A percentile compares a stretch with the other conserved stretches of the same genome.
Evolutionary conservation across 768 basidiomycete genomes (phyloP).

Genomic region (Cystofilobasidium bisporidii): DNA sequence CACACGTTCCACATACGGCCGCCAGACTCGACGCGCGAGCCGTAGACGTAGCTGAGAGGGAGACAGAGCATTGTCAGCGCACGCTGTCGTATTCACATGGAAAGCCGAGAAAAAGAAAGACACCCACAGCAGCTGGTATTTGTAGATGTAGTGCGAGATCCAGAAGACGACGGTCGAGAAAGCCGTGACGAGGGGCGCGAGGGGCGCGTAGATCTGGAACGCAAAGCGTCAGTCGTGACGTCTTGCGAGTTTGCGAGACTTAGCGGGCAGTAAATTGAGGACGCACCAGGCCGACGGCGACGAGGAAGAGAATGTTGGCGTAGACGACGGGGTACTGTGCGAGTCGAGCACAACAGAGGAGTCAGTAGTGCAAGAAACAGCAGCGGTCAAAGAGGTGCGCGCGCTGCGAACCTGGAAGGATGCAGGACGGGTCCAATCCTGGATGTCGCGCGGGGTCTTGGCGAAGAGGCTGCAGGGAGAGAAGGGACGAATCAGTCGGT

Average conservation of each 20-base stretch:
- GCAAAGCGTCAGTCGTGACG: not conserved
- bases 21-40: slow-evolving; percentile 82
- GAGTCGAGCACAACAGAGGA: too few species aligned
- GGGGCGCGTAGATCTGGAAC: slow-evolving; percentile 59
- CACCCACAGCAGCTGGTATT: slow-evolving; percentile 49
- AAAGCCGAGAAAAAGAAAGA: not conserved
- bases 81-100: too few species aligned
- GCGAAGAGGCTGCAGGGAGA: slow-evolving; percentile 34
- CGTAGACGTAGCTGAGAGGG: slow-evolving; percentile 86
- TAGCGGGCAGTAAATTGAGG: too few species aligned
- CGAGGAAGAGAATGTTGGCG: slow-evolving; percentile 60
- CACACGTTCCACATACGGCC: slow-evolving; percentile 49
- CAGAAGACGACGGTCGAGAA: slow-evolving; percentile 79
- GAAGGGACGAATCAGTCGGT: not conserved
- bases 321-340: slow-evolving; percentile 78
- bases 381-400: too few species aligned
- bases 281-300: slow-evolving; percentile 62
- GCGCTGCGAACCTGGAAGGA: too few species aligned
- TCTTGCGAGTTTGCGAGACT: too few species aligned
- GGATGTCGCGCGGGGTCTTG: slow-evolving; percentile 40
- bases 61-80: too few species aligned
- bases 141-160: slow-evolving; percentile 66
- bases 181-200: slow-evolving; percentile 80
- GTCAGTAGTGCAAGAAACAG: too few species aligned
- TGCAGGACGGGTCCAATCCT: slow-evolving; percentile 50